phyloP scores from a whole-genome alignment of 2,329 filamentous ascomycete species.

The Pestalotiopsis sp. region DNA sequence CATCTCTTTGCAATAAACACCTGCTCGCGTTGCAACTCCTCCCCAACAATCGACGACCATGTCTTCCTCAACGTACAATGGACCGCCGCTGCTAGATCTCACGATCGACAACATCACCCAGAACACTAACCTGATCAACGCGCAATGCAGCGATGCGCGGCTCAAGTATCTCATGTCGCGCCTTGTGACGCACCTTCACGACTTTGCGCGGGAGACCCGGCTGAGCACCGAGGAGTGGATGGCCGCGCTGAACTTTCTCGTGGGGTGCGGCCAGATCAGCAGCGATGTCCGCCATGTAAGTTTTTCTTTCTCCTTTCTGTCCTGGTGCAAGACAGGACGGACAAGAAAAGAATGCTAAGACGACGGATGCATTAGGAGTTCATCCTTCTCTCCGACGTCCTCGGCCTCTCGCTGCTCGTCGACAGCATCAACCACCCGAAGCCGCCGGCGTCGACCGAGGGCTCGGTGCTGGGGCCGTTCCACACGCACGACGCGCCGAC shows the following conservation, averaged over 20 bases:
- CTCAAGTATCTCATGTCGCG: conserved; percentile 74
- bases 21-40: not conserved
- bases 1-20: not conserved
- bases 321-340: too few species aligned
- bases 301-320: conserved; percentile 11
- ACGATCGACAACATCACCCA: conserved; percentile 81
- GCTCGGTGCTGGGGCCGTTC: conserved; percentile 81
- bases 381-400: conserved; percentile 79
- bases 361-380: conserved; percentile 58
- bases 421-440: conserved; percentile 86
- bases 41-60: conserved; percentile 15
- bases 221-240: conserved; percentile 81
- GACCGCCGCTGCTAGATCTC: conserved; percentile 65
- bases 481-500: conserved; percentile 76
- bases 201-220: conserved; percentile 79
- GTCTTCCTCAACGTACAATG: conserved; percentile 22
- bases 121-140: conserved; percentile 76
- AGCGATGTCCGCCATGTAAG: conserved; percentile 72
- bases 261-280: conserved; percentile 72
- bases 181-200: conserved; percentile 77
- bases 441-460: conserved; percentile 69
- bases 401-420: conserved; percentile 78
- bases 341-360: not conserved
- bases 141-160: conserved; percentile 64
- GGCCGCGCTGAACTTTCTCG: conserved; percentile 72